Evolutionary conservation across 805 yeast species (phyloP), one percentile per base, ranked within the genome.

Genomic region (Ogataea trehalophila): DNA sequence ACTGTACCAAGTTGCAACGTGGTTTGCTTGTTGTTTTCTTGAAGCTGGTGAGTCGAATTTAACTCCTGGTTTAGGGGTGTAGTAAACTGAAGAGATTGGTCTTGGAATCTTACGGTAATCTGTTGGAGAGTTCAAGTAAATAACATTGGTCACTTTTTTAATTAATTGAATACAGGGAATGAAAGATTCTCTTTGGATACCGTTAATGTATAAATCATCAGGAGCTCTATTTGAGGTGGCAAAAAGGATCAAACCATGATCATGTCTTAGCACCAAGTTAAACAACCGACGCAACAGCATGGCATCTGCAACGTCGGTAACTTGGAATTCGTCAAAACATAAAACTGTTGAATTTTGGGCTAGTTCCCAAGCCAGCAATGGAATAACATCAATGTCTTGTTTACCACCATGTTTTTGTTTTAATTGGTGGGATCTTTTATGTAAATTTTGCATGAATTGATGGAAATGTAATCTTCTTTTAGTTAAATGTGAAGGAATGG

Each of bases 261-360:
- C 79, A 0, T 83, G 79, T 41, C 85, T 77, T 47, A 91, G 68
- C n/a, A 87, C 73, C 36, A 80, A 66, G 58, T 80, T 78, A 37
- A 88, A 61, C 37, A 91, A 70, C 43, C 97, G 74, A 53, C 99
- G 79, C 39, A 94, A 73, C 33, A 94, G 74, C 98, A 94, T 94
- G 2, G 99, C 99, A 67, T 94, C 99, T 0, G 98, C 99, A 31
- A 94, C 97, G 65, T 94, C 99, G 0, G 96, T 89, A 39, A 94
- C 99, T 68, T 94, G 98, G 62, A 94, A 92, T 69, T 94, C 99
- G 68, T 94, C 99, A 63, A 94, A 88, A 66, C 99, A 94, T 50
- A 94, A 66, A 1, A 94, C 81, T 1, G 92, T 84, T 4, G 94
- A 76, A 43, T 76, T 72, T 52, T 77, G 76, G 1, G 97, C 87